Conservation (phyloP, 1,139 yeast species). For the Geotrichum klebahnii region DNA sequence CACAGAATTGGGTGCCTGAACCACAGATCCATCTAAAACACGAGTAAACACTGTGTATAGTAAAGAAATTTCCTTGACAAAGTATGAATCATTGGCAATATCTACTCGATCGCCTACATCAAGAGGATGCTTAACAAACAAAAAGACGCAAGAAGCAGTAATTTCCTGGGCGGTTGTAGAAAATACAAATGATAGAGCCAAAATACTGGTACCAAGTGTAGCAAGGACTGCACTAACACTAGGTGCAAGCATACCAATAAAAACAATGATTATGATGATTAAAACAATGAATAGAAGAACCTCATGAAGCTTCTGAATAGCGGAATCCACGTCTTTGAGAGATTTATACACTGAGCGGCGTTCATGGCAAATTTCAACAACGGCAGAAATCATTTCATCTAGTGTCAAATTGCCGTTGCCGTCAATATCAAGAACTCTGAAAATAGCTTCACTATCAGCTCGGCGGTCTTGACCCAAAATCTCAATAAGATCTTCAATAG, state of each 20-base stretch:
- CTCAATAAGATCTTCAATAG: constrained; percentile 39
- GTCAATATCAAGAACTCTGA: constrained; percentile 40
- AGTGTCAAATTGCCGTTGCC: constrained; percentile 41
- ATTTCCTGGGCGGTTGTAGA: constrained; percentile 42
- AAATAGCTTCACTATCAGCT: constrained; percentile 38
- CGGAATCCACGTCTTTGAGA: constrained; percentile 43
- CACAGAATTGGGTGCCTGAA: constrained; percentile 42
- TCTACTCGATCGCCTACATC: constrained; percentile 44
- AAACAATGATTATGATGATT: constrained; percentile 39
- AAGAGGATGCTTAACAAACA: constrained; percentile 45
- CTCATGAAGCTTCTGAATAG: constrained; percentile 41
- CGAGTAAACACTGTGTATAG: constrained; percentile 40
- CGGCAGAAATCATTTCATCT: constrained; percentile 40
- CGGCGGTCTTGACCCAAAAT: constrained; percentile 37
- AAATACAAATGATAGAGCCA: constrained; percentile 43
- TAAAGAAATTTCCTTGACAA: constrained; percentile 39
- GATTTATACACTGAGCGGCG: constrained; percentile 40
- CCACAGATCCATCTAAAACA: constrained; percentile 33
- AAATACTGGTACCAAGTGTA: constrained; percentile 42
- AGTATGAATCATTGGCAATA: constrained; percentile 29
- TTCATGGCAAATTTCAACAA: constrained; percentile 39
- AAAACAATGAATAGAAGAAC: constrained; percentile 39
- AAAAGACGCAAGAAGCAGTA: constrained; percentile 41
- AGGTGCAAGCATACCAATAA: constrained; percentile 45
- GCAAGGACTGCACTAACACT: constrained; percentile 42